A percentile compares a stretch with the other conserved stretches of the same genome.
These are phyloP conservation scores for Candida frijolesensis DNA, from an alignment of 1,139 yeast species.

Conservation along the genomic window DNA sequence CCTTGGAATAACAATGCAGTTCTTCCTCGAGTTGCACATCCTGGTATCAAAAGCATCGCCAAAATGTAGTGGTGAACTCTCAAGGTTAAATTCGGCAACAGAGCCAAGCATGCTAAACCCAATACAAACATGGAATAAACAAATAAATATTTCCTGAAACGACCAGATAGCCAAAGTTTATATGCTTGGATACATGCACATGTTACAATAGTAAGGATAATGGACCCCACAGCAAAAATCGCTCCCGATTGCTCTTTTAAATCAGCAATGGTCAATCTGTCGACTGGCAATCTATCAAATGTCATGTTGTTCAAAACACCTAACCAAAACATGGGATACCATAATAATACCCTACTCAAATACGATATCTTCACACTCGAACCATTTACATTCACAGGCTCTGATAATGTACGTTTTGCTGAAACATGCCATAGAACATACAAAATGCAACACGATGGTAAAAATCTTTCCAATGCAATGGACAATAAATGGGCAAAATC, in stretches of 20 bases:
- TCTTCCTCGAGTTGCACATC: conserved; percentile 77
- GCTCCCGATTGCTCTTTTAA: conserved; percentile 79
- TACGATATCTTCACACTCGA: conserved; percentile 35
- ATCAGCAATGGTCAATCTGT: conserved; percentile 73
- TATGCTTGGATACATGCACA: conserved; percentile 77
- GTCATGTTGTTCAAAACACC: conserved; percentile 86
- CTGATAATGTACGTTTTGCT: conserved; percentile 37
- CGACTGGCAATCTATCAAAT: conserved; percentile 86
- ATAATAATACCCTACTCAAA: conserved; percentile 57
- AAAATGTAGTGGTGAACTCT: conserved; percentile 89
- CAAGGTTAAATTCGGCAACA: conserved; percentile 69
- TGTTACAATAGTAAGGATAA: conserved; percentile 45
- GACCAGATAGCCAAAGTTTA: conserved; percentile 79
- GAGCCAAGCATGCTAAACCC: conserved; percentile 48
- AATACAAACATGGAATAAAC: conserved; percentile 53
- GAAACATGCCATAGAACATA: conserved; percentile 72
- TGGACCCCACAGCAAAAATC: conserved; percentile 57
- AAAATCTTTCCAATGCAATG: conserved; percentile 67
- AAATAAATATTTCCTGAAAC: conserved; percentile 57
- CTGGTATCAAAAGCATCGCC: conserved; percentile 79
- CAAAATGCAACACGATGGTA: conserved; percentile 74
- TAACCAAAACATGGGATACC: conserved; percentile 85
- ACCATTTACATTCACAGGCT: conserved; percentile 18
- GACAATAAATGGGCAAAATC: conserved; percentile 66
- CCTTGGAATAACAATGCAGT: conserved; percentile 81